These are phyloP conservation scores for Hericium erinaceus DNA, from an alignment of 768 basidiomycete genomes.

Conservation along the genomic window DNA sequence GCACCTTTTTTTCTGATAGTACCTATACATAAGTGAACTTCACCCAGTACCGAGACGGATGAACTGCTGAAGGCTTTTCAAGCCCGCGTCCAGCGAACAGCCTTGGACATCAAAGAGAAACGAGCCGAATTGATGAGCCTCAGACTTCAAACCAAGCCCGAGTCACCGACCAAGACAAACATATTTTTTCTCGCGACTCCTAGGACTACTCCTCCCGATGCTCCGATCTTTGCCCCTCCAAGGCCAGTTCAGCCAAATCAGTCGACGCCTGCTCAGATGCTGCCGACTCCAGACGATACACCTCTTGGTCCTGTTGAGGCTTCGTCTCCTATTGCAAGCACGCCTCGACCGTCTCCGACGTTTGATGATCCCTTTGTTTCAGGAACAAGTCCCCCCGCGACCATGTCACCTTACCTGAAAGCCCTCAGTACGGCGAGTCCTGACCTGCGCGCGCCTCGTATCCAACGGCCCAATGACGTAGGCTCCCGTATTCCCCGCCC, in stretches of 20 bases:
- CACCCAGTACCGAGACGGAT: background rate
- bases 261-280: background rate
- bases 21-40: background rate
- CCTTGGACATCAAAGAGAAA: background rate
- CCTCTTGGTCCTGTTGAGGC: background rate
- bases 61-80: background rate
- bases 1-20: background rate
- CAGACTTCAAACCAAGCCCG: background rate
- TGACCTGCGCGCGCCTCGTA: background rate
- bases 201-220: background rate
- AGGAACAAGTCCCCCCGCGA: background rate
- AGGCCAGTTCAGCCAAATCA: background rate
- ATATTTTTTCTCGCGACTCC: background rate
- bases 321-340: background rate
- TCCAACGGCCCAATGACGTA: background rate
- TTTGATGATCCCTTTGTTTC: background rate
- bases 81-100: background rate
- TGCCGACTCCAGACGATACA: background rate
- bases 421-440: background rate
- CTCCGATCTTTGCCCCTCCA: background rate
- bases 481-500: constrained; percentile 1
- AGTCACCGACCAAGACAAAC: background rate
- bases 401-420: background rate
- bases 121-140: background rate
- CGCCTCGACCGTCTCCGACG: background rate